These are phyloP conservation scores for Wickerhamiella nectarea DNA, from an alignment of 805 yeast species.

Conservation along the genomic window DNA sequence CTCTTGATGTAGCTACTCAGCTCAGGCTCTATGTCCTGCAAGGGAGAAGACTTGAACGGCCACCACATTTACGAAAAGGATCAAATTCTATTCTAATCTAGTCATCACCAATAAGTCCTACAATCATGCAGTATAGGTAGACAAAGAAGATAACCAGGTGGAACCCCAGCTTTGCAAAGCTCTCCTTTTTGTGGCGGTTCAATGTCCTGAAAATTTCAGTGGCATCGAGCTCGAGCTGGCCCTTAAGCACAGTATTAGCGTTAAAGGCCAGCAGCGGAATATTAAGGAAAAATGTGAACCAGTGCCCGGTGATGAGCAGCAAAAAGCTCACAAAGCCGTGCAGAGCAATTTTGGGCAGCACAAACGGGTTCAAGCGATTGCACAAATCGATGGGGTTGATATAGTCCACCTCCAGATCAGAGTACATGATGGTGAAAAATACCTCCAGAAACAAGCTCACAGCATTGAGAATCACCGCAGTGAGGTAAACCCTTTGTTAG, in stretches of 20 bases:
- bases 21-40: constrained; percentile 8
- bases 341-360: constrained; percentile 77
- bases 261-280: constrained; percentile 77
- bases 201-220: constrained; percentile 95
- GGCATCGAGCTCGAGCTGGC: constrained; percentile 82
- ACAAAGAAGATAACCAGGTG: constrained; percentile 85
- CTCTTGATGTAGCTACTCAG: constrained; percentile 9
- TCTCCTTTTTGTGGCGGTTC: constrained; percentile 79
- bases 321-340: constrained; percentile 52
- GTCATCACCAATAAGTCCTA: constrained; percentile 71
- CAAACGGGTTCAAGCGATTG: constrained; percentile 72
- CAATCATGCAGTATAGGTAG: constrained; percentile 89
- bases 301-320: constrained; percentile 76
- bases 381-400: constrained; percentile 95
- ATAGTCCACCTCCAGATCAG: constrained; percentile 60
- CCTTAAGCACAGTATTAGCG: constrained; percentile 59
- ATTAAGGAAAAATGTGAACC: constrained; percentile 80
- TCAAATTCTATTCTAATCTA: neutral
- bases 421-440: constrained; percentile 87
- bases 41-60: neutral
- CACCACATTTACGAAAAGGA: neutral
- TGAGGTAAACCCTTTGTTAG: constrained; percentile 23
- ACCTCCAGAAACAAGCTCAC: constrained; percentile 83
- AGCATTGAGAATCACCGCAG: constrained; percentile 72
- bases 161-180: constrained; percentile 80